Evolutionary conservation across 2,329 filamentous ascomycete genomes (phyloP).

Genomic region (Nothophaeocryptopus gaeumannii): DNA sequence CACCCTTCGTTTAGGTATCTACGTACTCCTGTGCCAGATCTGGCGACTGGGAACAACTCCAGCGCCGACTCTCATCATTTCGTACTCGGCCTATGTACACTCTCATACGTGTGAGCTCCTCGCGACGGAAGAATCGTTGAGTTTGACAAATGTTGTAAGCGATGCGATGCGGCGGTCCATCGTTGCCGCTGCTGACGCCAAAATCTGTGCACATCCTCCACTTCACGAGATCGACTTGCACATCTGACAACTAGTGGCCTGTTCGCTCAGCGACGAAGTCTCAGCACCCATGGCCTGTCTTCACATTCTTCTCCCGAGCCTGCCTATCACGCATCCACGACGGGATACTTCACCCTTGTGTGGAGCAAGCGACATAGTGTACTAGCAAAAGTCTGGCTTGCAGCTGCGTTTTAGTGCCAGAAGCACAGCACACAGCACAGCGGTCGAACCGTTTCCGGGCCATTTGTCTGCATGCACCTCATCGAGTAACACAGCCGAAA

Average conservation of each 20-base stretch:
- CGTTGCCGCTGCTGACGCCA: not conserved
- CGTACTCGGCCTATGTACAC: too few relatives aligned
- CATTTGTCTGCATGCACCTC: constrained; percentile 8
- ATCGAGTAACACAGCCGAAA: constrained; percentile 23
- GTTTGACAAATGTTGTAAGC: constrained; percentile 16
- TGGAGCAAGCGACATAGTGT: too few relatives aligned
- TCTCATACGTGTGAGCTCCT: not conserved
- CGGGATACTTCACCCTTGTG: too few relatives aligned
- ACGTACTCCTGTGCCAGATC: constrained; percentile 18
- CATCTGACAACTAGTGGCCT: constrained; percentile 1
- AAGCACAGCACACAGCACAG: not conserved
- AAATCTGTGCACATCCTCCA: not conserved
- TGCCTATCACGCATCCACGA: not conserved
- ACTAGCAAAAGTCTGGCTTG: constrained; percentile 1
- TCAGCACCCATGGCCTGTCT: not conserved
- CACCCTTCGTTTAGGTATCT: constrained; percentile 16
- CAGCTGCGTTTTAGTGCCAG: constrained; percentile 1
- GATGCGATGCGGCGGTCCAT: constrained; percentile 7
- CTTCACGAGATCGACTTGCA: constrained; percentile 4
- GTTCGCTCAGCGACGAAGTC: not conserved
- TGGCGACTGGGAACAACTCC: constrained; percentile 1
- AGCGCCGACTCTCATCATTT: too few relatives aligned
- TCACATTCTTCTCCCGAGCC: not conserved
- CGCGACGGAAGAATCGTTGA: constrained; percentile 12
- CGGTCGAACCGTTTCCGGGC: constrained; percentile 11